phyloP scores from a whole-genome alignment of 2,329 filamentous ascomycete species.

The Fusarium incarnatum region DNA sequence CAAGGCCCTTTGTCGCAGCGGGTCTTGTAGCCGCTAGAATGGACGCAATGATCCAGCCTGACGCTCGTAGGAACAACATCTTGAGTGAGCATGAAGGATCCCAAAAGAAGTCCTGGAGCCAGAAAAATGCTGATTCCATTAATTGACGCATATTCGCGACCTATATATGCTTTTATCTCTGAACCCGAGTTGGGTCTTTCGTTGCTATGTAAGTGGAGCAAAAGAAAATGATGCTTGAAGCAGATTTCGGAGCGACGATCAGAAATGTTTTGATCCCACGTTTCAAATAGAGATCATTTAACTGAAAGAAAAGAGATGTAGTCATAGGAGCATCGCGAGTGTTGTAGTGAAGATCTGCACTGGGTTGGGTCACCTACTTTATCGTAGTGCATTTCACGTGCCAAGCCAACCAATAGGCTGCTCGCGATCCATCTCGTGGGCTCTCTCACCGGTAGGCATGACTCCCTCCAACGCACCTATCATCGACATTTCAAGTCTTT shows the following conservation, averaged over 20 bases:
- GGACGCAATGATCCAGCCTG: neutral
- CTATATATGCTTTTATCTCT: no score
- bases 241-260: neutral
- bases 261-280: neutral
- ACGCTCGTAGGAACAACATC: slow-evolving; percentile 4
- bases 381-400: neutral
- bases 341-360: slow-evolving; percentile 16
- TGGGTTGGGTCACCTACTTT: neutral
- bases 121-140: neutral
- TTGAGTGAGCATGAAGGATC: slow-evolving; percentile 5
- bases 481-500: neutral
- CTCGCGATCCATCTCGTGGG: slow-evolving; percentile 15
- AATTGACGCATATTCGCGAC: slow-evolving; percentile 19
- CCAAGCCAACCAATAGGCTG: slow-evolving; percentile 1
- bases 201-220: neutral
- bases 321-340: neutral
- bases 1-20: neutral
- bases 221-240: neutral
- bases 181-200: no score
- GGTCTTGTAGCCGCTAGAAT: neutral
- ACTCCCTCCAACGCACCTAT: neutral
- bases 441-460: neutral
- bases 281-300: slow-evolving; percentile 4
- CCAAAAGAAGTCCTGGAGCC: neutral
- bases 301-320: neutral